Base-by-base conservation (phyloP, 2,329 filamentous ascomycete genomes). In the Penicillium olsonii region DNA sequence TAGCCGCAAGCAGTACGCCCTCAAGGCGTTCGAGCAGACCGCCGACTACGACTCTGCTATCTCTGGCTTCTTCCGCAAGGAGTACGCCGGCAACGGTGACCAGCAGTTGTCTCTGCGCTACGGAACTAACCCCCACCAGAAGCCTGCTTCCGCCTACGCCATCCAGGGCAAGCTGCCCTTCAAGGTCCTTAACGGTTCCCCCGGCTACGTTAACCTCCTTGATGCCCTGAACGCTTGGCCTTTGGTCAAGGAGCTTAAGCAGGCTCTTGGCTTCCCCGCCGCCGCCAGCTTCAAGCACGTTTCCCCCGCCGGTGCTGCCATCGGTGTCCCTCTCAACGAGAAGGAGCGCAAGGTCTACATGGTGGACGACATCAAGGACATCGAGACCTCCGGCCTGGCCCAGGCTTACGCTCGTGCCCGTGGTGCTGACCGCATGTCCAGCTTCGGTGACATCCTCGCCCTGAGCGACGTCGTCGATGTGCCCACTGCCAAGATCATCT, bases 261-360 rank as follows among this genome's bases (percentile, higher is more conserved):
- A 87, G 62, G 90, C 92, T 18, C 84, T 97, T 18, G 87, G 87
- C 61, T 86, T 87, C 71, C 90, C 94, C 27, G 94, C 94, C 45
- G 94, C 94, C 24, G 92, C 94, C 56, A 96, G 90, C 71, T 99
- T 99, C 85, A 99, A 96, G 84, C 94, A 99, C 71, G 94, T 97
- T 55, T 99, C 94, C 9, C 94, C 94, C 17, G 94, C 94, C 37
- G 94, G 94, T 67, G 94, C 92, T 51, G 92, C 94, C 59, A 94
- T 99, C 65, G 94, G 92, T 60, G 85, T 94, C 6, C 90, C 91
- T 18, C 82, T 99, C 57, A 90, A 79, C 57, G 84, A 88, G 34
- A 88, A 89, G 44, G 94, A 99, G 82, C 87, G 89, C 74, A 95
- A 95, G 77, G 94, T 96, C 47, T 99, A 96, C 80, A 96, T 99